Evolutionary conservation across 2,329 filamentous ascomycete species (phyloP).

Genomic region (Epichloe festucae): DNA sequence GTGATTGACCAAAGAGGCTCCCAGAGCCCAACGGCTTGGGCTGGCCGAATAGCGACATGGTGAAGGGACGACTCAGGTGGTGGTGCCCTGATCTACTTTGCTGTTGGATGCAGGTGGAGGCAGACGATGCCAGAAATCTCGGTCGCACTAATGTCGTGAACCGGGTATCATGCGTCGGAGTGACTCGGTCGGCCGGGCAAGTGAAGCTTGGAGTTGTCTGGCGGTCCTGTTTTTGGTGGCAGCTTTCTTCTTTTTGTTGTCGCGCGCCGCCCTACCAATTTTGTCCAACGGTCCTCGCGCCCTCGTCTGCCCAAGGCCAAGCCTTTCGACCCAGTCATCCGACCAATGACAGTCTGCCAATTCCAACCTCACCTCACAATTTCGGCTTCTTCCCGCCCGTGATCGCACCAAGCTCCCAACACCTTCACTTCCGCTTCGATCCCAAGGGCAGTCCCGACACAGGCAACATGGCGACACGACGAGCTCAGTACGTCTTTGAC

Average conservation of each 20-base stretch:
- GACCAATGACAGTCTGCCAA: conserved; percentile 26
- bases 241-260: conserved; percentile 3
- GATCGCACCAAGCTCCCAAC: conserved; percentile 10
- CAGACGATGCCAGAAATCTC: not conserved
- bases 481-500: conserved; percentile 25
- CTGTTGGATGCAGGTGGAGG: not conserved
- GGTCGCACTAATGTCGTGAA: not conserved
- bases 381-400: not conserved
- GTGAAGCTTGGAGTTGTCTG: not conserved
- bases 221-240: not conserved
- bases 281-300: not conserved
- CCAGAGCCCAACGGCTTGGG: conserved; percentile 21
- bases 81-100: conserved; percentile 5
- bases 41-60: conserved; percentile 28
- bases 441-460: conserved; percentile 15
- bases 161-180: not conserved
- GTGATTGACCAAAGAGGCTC: conserved; percentile 26
- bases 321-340: conserved; percentile 14
- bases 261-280: conserved; percentile 3
- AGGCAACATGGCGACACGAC: conserved; percentile 28
- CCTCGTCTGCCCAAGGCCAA: conserved; percentile 9
- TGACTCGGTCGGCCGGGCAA: not conserved
- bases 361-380: conserved; percentile 27
- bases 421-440: conserved; percentile 16
- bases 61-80: not conserved